Conservation (phyloP, 257 asterid genomes). For the Primulina huaijiensis region DNA sequence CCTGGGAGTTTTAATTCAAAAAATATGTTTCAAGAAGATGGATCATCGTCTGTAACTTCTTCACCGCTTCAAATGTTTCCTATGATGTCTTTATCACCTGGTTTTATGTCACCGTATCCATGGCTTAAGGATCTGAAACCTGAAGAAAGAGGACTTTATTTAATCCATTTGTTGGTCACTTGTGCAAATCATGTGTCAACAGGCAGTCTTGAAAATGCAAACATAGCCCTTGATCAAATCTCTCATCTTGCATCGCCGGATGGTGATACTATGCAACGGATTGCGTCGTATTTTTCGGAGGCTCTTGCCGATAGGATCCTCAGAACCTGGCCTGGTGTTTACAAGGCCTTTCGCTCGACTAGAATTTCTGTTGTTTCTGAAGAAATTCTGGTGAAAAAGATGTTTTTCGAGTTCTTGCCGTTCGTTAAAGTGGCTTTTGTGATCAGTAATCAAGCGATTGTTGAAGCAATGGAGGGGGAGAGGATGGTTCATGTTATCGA, state of each 20-base stretch:
- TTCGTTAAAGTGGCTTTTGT: constrained; percentile 78
- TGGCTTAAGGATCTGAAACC: constrained; percentile 86
- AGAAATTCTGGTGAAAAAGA: constrained; percentile 58
- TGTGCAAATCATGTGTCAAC: constrained; percentile 81
- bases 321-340: constrained; percentile 76
- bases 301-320: constrained; percentile 83
- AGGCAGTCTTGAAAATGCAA: constrained; percentile 76
- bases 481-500: constrained; percentile 88
- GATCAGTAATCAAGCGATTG: constrained; percentile 70
- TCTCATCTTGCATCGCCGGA: constrained; percentile 78
- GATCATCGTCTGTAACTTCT: constrained; percentile 79
- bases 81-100: constrained; percentile 50
- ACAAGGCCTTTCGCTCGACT: constrained; percentile 68
- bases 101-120: constrained; percentile 57
- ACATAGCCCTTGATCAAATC: constrained; percentile 83
- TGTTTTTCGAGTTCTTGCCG: constrained; percentile 80
- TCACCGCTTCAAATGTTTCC: constrained; percentile 68
- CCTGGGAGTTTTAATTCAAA: constrained; percentile 1
- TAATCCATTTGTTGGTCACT: constrained; percentile 75
- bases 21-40: constrained; percentile 84
- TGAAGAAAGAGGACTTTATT: constrained; percentile 82
- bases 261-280: constrained; percentile 94
- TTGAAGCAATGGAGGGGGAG: constrained; percentile 97
- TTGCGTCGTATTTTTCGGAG: constrained; percentile 79
- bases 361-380: constrained; percentile 45